Evolutionary conservation across 345 rosid genomes (phyloP), one percentile per base, ranked within the genome.

Genomic region (Syzygium aqueum): DNA sequence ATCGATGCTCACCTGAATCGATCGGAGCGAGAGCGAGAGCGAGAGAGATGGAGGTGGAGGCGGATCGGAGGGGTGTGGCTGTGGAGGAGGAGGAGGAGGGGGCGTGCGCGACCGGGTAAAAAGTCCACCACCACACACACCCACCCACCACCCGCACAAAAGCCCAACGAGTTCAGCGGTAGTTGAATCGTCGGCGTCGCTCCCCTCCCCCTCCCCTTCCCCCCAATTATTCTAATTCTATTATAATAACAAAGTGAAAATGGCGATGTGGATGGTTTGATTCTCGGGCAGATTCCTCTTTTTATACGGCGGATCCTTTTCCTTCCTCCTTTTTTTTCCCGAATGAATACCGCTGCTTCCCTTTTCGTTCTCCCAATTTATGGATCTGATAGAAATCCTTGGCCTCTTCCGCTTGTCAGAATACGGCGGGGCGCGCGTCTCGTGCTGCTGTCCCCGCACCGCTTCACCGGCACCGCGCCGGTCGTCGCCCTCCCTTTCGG

Each of bases 171-270:
- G 84, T 56, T 87, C 86, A 77, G 57, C 88, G n/a, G 52, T 40
- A 53, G 91, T 88, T 89, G 91, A 85, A 83, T 87, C 92, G 94
- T 92, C 94, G 92, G 92, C 92, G 89, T 86, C 91, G 84, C 84
- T 37, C 0, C 40, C 40, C 40, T 37, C 40, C 40, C 40, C 40
- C 3, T 37, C 40, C 40, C 40, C n/a, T n/a, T n/a, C 40, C 40
- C 40, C 40, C 40, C 3, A 37, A 37, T 37, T 37, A 4, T 40
- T 40, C 4, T 4, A 40, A 40, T 43, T 43, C 6, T 43, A 43
- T 43, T 43, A 43, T 43, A 28, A 17, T 28, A 63, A 63, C 9
- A 1, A 63, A 63, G 28, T 65, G 16, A 28, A 14, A 43, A 43
- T 43, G n/a, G 46, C 46, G 46, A 9, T 61, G 67, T 9, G n/a